These are phyloP conservation scores for Salvia hispanica DNA, from an alignment of 257 asterid species.

Conservation along the genomic window DNA sequence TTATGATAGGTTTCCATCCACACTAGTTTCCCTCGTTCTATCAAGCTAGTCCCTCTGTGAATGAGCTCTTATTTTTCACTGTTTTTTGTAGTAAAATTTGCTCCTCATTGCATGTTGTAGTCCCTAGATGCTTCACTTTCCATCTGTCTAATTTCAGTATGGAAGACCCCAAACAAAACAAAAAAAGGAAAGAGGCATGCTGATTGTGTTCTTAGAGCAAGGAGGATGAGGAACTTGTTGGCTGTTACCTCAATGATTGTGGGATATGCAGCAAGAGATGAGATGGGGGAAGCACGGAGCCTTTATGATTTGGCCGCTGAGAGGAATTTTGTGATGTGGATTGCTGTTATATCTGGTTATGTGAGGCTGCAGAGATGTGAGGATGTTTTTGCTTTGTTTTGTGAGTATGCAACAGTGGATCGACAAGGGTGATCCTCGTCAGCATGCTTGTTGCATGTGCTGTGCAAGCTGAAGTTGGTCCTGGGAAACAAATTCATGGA, in stretches of 20 bases:
- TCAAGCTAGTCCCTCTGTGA: no score
- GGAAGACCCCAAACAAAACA: no score
- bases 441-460: conserved; percentile 73
- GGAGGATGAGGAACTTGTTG: conserved; percentile 45
- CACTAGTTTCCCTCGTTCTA: no score
- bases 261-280: conserved; percentile 63
- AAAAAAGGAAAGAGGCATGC: no score
- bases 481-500: conserved; percentile 84
- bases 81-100: no score
- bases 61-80: no score
- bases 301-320: conserved; percentile 60
- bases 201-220: conserved; percentile 40
- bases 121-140: no score
- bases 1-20: no score
- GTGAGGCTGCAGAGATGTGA: conserved; percentile 56
- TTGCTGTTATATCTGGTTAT: conserved; percentile 76
- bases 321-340: conserved; percentile 72
- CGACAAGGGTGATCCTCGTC: conserved; percentile 47
- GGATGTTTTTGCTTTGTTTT: conserved; percentile 71
- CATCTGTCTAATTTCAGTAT: no score
- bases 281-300: conserved; percentile 62
- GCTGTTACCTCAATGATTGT: conserved; percentile 69
- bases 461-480: conserved; percentile 53
- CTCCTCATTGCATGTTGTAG: no score
- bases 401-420: conserved; percentile 43